These are phyloP conservation scores for Nicotiana rustica DNA, from an alignment of 305 asterid species.

Conservation along the genomic window DNA sequence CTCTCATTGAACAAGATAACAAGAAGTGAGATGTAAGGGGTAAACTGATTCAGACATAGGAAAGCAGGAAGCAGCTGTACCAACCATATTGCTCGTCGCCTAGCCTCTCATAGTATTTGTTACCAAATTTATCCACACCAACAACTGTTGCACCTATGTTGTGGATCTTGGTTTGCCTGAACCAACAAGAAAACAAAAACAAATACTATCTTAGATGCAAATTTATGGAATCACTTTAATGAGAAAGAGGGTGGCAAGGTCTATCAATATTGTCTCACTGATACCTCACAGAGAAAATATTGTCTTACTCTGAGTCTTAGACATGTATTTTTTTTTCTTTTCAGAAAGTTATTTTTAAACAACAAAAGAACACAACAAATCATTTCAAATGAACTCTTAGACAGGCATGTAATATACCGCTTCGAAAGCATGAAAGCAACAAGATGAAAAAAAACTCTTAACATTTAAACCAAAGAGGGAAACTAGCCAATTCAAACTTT, in stretches of 20 bases:
- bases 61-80: slow-evolving; percentile 42
- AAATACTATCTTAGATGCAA: slow-evolving; percentile 6
- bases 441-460: background rate
- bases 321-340: background rate
- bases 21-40: slow-evolving; percentile 19
- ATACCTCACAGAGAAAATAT: background rate
- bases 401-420: background rate
- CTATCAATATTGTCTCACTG: background rate
- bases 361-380: too few relatives aligned
- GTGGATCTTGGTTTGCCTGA: slow-evolving; percentile 94
- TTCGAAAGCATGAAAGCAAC: background rate
- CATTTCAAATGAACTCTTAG: background rate
- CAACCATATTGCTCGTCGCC: slow-evolving; percentile 90
- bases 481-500: slow-evolving; percentile 4
- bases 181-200: slow-evolving; percentile 21
- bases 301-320: background rate
- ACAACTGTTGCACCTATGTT: slow-evolving; percentile 88
- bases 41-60: background rate
- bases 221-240: background rate
- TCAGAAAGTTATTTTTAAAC: too few relatives aligned
- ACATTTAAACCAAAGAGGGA: background rate
- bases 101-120: slow-evolving; percentile 86
- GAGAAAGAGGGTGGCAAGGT: slow-evolving; percentile 20
- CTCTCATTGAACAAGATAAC: slow-evolving; percentile 9
- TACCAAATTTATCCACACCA: slow-evolving; percentile 94